Conservation (phyloP, 148 eudicot genomes). For the Persicaria maculosa region DNA sequence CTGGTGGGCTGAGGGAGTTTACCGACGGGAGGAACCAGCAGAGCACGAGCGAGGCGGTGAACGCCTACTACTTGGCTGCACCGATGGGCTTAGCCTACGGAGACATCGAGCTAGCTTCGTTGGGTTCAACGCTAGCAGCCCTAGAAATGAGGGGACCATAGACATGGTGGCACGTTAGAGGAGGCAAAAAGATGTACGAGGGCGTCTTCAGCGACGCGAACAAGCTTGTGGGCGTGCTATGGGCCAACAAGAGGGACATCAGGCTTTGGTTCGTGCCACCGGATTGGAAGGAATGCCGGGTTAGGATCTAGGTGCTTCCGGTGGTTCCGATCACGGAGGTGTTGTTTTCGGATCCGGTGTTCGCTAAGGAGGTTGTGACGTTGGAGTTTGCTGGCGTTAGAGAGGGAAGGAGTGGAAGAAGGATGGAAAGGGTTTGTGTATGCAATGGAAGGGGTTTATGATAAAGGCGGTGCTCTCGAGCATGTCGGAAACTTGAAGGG, state of each 20-base stretch:
- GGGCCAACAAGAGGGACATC: slow-evolving; percentile 74
- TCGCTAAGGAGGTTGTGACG: slow-evolving; percentile 47
- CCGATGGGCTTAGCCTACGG: slow-evolving; percentile 89
- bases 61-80: slow-evolving; percentile 78
- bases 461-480: slow-evolving; percentile 36
- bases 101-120: slow-evolving; percentile 49
- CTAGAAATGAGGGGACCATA: slow-evolving; percentile 64
- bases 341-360: slow-evolving; percentile 48
- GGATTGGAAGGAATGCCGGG: slow-evolving; percentile 60
- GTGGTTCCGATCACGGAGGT: slow-evolving; percentile 52
- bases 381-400: slow-evolving; percentile 61
- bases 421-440: slow-evolving; percentile 85
- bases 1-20: slow-evolving; percentile 77
- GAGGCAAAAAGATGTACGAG: slow-evolving; percentile 39
- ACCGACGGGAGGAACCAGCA: slow-evolving; percentile 81
- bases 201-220: slow-evolving; percentile 24
- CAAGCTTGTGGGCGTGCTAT: slow-evolving; percentile 55
- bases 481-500: slow-evolving; percentile 49
- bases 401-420: slow-evolving; percentile 60
- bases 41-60: slow-evolving; percentile 81
- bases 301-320: slow-evolving; percentile 76
- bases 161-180: slow-evolving; percentile 86
- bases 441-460: slow-evolving; percentile 65
- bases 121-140: slow-evolving; percentile 55
- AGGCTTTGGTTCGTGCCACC: slow-evolving; percentile 80